phyloP scores from a whole-genome alignment of 768 basidiomycete species.

The Chlorophyllum brunneum region DNA sequence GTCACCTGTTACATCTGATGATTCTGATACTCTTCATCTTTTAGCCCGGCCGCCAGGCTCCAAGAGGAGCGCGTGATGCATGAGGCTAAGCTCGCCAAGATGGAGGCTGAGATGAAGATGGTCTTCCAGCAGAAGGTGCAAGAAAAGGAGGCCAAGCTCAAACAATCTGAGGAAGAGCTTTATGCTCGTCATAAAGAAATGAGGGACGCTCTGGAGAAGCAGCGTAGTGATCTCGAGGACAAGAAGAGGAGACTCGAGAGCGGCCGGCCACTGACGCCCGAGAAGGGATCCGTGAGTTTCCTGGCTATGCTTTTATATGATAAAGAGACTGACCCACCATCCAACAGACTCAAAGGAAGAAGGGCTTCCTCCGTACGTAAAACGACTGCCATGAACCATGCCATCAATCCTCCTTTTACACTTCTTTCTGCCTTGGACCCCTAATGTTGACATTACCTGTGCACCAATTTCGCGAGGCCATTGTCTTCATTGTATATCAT shows the following conservation, averaged over 20 bases:
- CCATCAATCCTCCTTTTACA: constrained; percentile 23
- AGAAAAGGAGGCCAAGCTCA: constrained; percentile 98
- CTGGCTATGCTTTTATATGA: constrained; percentile 13
- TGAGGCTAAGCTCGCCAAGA: constrained; percentile 97
- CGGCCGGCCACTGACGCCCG: constrained; percentile 92
- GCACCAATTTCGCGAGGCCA: constrained; percentile 22
- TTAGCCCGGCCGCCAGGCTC: constrained; percentile 90
- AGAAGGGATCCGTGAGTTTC: constrained; percentile 76
- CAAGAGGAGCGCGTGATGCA: constrained; percentile 96
- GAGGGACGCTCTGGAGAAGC: constrained; percentile 99
- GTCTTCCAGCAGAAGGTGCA: constrained; percentile 99
- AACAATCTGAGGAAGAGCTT: constrained; percentile 98
- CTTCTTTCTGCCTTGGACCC: constrained; percentile 19
- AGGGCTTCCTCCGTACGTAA: constrained; percentile 72
- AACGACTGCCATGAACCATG: constrained; percentile 25
- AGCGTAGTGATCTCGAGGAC: constrained; percentile 92
- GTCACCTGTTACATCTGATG: background rate
- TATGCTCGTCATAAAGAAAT: constrained; percentile 99
- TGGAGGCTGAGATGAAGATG: constrained; percentile 99
- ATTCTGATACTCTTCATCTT: constrained; percentile 17
- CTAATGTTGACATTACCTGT: constrained; percentile 27
- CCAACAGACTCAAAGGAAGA: constrained; percentile 59
- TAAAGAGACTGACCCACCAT: constrained; percentile 14
- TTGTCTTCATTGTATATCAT: constrained; percentile 37
- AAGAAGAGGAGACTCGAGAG: constrained; percentile 96